phyloP scores from a whole-genome alignment of 371 early-diverging fungal genomes.

The Mucor irregularis region DNA sequence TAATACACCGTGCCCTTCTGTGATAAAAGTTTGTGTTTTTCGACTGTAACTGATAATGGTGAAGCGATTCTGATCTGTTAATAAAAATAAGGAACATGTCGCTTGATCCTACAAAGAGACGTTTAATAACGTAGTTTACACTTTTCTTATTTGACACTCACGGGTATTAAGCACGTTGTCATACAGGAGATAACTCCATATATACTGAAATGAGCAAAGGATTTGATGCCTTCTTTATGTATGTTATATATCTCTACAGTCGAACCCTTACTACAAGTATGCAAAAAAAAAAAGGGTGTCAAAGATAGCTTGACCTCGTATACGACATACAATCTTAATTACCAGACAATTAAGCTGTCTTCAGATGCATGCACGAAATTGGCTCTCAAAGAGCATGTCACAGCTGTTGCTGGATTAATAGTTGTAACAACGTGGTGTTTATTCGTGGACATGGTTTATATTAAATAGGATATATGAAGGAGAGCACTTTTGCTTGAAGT shows the following conservation, averaged over 20 bases:
- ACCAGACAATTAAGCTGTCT: constrained; percentile 65
- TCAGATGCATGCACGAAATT: constrained; percentile 55
- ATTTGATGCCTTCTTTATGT: constrained; percentile 44
- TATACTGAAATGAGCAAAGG: constrained; percentile 55
- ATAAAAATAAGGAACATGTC: constrained; percentile 21
- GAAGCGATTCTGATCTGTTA: constrained; percentile 13
- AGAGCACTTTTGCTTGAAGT: background rate
- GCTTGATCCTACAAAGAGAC: constrained; percentile 15
- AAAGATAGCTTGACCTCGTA: background rate
- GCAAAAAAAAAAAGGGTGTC: background rate
- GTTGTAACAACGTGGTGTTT: constrained; percentile 19
- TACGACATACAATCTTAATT: constrained; percentile 6
- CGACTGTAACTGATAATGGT: constrained; percentile 8
- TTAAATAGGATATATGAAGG: background rate
- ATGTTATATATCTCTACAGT: constrained; percentile 60
- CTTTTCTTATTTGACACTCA: constrained; percentile 34
- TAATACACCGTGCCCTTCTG: constrained; percentile 14
- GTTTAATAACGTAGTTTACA: no score
- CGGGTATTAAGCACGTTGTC: constrained; percentile 47
- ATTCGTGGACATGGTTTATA: background rate
- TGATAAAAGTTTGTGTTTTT: background rate
- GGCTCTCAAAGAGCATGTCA: constrained; percentile 42
- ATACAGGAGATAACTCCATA: constrained; percentile 64
- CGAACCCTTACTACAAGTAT: constrained; percentile 55
- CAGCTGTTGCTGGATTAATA: constrained; percentile 9